These are phyloP conservation scores for Eucalyptus curtisii DNA, from an alignment of 345 rosid genomes.

Conservation along the genomic window DNA sequence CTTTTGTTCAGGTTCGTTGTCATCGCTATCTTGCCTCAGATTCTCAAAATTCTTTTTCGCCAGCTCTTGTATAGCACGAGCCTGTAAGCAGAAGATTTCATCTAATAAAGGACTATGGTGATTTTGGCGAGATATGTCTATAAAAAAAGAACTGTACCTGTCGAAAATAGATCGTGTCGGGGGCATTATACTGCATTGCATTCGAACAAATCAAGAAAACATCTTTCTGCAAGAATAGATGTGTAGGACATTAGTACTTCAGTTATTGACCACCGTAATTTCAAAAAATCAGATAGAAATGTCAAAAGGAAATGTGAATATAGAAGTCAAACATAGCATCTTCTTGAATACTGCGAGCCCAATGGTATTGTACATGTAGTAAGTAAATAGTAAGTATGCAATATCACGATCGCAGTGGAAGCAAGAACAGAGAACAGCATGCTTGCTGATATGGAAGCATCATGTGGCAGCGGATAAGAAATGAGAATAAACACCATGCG, in stretches of 20 bases:
- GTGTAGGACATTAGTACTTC: neutral
- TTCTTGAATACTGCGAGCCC: neutral
- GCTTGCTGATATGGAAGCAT: neutral
- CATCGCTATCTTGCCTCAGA: constrained; percentile 80
- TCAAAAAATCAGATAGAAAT: neutral
- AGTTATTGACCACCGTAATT: neutral
- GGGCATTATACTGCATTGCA: constrained; percentile 85
- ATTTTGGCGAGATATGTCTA: neutral
- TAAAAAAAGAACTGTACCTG: constrained; percentile 40
- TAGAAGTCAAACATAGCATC: neutral
- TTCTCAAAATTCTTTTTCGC: constrained; percentile 73
- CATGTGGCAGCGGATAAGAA: neutral
- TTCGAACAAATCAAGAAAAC: constrained; percentile 70
- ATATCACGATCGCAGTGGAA: neutral
- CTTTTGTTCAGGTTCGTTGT: constrained; percentile 33
- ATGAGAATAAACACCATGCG: neutral
- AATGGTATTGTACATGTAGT: neutral
- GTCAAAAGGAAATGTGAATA: neutral
- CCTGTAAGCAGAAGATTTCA: constrained; percentile 29
- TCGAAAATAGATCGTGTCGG: constrained; percentile 68
- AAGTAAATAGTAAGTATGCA: neutral
- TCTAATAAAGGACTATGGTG: neutral
- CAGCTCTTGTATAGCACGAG: constrained; percentile 75
- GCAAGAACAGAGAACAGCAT: neutral
- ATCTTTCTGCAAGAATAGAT: constrained; percentile 14